Conservation (phyloP, 1,139 yeast species). For the Williopsis jadinii region DNA sequence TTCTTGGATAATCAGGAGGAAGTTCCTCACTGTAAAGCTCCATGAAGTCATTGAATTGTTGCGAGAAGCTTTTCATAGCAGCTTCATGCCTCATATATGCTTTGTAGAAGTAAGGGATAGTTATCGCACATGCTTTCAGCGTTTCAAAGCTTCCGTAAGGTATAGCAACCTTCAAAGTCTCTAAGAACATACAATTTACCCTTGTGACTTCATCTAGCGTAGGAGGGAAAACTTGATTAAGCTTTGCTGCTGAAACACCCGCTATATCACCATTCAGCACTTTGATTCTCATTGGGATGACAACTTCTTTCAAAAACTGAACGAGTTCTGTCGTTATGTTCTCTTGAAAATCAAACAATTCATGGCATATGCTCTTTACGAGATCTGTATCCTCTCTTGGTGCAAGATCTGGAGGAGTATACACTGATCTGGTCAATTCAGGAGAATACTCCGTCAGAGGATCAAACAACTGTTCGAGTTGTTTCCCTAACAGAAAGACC, state of each 20-base stretch:
- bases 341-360: constrained; percentile 63
- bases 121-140: constrained; percentile 68
- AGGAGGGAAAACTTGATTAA: constrained; percentile 83
- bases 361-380: constrained; percentile 49
- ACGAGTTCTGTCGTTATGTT: constrained; percentile 68
- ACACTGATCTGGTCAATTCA: constrained; percentile 67
- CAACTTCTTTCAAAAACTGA: constrained; percentile 65
- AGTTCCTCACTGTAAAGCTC: constrained; percentile 21
- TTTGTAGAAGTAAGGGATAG: constrained; percentile 84
- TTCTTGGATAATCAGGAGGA: constrained; percentile 37
- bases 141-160: constrained; percentile 69
- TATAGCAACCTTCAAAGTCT: constrained; percentile 59
- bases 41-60: constrained; percentile 29
- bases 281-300: constrained; percentile 70
- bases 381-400: constrained; percentile 23
- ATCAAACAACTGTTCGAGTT: constrained; percentile 81
- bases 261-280: constrained; percentile 52
- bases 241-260: constrained; percentile 45
- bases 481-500: constrained; percentile 74
- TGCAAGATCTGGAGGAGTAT: constrained; percentile 31
- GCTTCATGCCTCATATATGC: constrained; percentile 94
- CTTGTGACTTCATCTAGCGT: constrained; percentile 91
- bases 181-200: constrained; percentile 77
- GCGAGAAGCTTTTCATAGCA: constrained; percentile 56
- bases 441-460: constrained; percentile 90